A percentile compares a stretch with the other conserved stretches of the same genome.
phyloP scores from a whole-genome alignment of 1,139 yeast genomes.

The Yamadazyma membranifaciens region DNA sequence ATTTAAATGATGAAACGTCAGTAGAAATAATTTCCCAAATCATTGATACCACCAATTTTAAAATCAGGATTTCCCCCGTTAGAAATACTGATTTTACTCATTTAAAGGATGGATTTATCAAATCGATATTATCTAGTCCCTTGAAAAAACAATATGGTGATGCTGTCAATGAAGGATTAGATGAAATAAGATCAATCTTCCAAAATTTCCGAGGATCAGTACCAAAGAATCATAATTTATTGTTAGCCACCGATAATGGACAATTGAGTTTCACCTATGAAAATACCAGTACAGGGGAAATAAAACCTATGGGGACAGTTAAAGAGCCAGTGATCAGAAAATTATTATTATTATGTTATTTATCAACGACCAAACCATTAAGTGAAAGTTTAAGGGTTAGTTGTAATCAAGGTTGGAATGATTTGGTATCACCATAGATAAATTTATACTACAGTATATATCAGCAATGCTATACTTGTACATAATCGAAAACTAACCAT shows the following conservation, averaged over 20 bases:
- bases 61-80: conserved; percentile 78
- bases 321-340: conserved; percentile 50
- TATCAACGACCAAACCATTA: conserved; percentile 62
- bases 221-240: conserved; percentile 60
- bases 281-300: conserved; percentile 26
- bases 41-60: conserved; percentile 58
- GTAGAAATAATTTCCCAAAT: conserved; percentile 53
- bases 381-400: conserved; percentile 39
- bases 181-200: conserved; percentile 53
- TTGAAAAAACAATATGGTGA: conserved; percentile 36
- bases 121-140: conserved; percentile 65
- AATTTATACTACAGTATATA: too few relatives aligned
- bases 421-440: conserved; percentile 1
- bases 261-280: conserved; percentile 43
- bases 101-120: conserved; percentile 82
- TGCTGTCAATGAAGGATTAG: conserved; percentile 49
- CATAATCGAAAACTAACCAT: too few relatives aligned
- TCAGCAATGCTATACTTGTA: too few relatives aligned
- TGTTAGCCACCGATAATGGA: conserved; percentile 47
- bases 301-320: conserved; percentile 46
- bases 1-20: conserved; percentile 34
- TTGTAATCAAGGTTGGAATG: conserved; percentile 28
- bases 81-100: conserved; percentile 90
- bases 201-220: conserved; percentile 54
- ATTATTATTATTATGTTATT: conserved; percentile 57